These are phyloP conservation scores for Calonectria montana DNA, from an alignment of 2,329 filamentous ascomycete species.

Conservation along the genomic window DNA sequence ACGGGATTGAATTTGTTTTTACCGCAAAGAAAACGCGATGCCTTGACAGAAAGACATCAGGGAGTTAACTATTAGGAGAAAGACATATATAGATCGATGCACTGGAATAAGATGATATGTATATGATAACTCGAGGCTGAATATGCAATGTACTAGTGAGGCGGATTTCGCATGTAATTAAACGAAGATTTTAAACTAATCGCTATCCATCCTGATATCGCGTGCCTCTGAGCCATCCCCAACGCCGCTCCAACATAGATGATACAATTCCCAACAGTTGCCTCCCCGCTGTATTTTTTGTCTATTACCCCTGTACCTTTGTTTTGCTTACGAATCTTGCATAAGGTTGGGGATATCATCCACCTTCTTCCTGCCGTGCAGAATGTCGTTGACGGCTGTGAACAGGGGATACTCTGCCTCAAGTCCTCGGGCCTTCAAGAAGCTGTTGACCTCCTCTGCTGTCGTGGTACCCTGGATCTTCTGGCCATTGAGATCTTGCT, in stretches of 20 bases:
- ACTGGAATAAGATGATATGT: not conserved
- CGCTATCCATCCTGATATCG: conserved; percentile 29
- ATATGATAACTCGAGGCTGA: not conserved
- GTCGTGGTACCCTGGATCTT: conserved; percentile 96
- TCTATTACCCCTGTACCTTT: not conserved
- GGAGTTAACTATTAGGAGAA: no score
- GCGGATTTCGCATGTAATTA: not conserved
- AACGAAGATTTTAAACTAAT: conserved; percentile 17
- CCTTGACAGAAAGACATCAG: no score
- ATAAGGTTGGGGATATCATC: conserved; percentile 84
- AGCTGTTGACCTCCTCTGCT: conserved; percentile 89
- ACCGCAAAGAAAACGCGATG: not conserved
- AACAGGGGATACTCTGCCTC: conserved; percentile 92
- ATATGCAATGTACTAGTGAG: not conserved
- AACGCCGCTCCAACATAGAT: conserved; percentile 37
- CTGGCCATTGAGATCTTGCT: conserved; percentile 92
- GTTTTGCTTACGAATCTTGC: conserved; percentile 44
- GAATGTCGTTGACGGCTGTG: conserved; percentile 85
- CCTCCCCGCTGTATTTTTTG: not conserved
- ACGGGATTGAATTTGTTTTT: not conserved
- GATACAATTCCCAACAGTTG: conserved; percentile 12
- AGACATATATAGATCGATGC: not conserved
- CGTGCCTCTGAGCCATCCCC: conserved; percentile 30
- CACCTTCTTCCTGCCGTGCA: conserved; percentile 80
- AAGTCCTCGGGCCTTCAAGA: conserved; percentile 81